Conservation (phyloP, 305 asterid genomes). For the Rubia peregrina region DNA sequence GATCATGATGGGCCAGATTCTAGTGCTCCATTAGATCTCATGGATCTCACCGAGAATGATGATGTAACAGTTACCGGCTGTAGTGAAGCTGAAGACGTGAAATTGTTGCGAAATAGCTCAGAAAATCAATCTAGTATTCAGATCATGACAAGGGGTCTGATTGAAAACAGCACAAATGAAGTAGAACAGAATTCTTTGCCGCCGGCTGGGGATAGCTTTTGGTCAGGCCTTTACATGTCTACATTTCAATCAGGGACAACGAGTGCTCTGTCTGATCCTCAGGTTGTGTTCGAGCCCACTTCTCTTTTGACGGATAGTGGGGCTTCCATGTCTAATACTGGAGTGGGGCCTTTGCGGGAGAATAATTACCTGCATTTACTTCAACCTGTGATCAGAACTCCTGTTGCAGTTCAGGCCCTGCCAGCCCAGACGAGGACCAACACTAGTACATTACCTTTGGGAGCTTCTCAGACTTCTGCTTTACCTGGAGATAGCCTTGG, state of each 20-base stretch:
- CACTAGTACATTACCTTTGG: constrained; percentile 19
- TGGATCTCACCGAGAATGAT: constrained; percentile 67
- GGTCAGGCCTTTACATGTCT: constrained; percentile 51
- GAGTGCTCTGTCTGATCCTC: constrained; percentile 22
- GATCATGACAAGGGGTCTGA: constrained; percentile 16
- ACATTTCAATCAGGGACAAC: constrained; percentile 31
- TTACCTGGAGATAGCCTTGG: constrained; percentile 20
- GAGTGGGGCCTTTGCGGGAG: constrained; percentile 24
- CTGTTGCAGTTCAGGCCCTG: constrained; percentile 66
- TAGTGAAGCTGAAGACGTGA: constrained; percentile 41
- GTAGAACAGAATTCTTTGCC: constrained; percentile 26
- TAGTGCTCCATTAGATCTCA: constrained; percentile 26
- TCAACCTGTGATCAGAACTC: constrained; percentile 44
- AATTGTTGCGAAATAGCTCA: constrained; percentile 22
- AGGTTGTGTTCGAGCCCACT: constrained; percentile 18
- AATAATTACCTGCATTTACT: constrained; percentile 24
- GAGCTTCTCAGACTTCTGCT: constrained; percentile 36
- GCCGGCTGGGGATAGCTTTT: constrained; percentile 33
- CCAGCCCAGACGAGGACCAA: constrained; percentile 38
- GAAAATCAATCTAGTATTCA: constrained; percentile 23
- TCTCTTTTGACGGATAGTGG: constrained; percentile 19
- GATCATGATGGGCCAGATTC: constrained; percentile 32
- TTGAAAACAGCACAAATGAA: constrained; percentile 19
- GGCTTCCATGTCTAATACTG: constrained; percentile 18
- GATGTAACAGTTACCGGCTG: constrained; percentile 34